Conservation (phyloP, 164 flowering plant species). For the Chimonanthus salicifolius region DNA sequence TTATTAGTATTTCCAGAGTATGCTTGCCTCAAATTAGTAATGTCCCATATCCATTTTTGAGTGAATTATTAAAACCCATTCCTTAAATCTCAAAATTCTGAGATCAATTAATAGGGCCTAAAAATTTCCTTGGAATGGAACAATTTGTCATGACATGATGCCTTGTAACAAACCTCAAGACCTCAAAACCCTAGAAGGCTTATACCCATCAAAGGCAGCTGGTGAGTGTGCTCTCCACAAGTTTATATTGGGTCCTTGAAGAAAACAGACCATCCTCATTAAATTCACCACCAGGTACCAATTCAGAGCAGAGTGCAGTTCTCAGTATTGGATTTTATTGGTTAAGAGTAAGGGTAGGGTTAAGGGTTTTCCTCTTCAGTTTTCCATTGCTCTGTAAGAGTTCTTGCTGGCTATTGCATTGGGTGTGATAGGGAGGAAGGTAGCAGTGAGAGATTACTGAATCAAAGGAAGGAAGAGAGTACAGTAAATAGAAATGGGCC, state of each 20-base stretch:
- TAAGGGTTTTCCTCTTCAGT: not conserved
- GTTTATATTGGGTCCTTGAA: not conserved
- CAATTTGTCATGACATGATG: not conserved
- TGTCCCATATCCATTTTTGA: not conserved
- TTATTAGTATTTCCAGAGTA: not conserved
- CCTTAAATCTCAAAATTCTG: not conserved
- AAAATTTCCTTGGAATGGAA: not conserved
- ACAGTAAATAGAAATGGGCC: constrained; percentile 51
- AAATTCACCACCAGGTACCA: constrained; percentile 1
- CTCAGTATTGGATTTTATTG: not conserved
- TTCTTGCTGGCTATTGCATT: not conserved
- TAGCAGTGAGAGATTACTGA: not conserved
- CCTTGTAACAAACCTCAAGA: constrained; percentile 1
- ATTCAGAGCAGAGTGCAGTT: not conserved
- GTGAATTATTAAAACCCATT: not conserved
- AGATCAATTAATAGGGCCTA: not conserved
- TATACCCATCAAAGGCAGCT: not conserved
- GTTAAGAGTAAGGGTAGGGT: not conserved
- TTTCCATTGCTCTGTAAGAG: not conserved
- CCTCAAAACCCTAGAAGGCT: not conserved
- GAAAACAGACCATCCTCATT: constrained; percentile 1
- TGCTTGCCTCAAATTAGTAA: not conserved
- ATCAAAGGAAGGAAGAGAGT: not conserved
- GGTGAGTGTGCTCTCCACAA: not conserved
- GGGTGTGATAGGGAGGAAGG: not conserved